Evolutionary conservation across 148 eudicot species (phyloP).

Genomic region (Arctostaphylos glauca): DNA sequence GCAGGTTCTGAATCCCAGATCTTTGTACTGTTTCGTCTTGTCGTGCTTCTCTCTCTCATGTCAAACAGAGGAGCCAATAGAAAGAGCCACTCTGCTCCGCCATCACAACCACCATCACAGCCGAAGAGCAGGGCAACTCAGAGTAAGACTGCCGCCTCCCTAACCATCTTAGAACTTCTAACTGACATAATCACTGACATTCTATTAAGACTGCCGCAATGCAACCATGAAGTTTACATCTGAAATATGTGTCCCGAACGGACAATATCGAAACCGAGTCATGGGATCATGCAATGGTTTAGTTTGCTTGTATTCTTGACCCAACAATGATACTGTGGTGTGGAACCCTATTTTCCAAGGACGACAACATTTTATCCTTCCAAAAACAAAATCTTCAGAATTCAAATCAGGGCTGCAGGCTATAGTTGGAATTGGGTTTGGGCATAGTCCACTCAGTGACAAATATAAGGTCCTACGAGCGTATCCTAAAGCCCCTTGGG

Average conservation of each 20-base stretch:
- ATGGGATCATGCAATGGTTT: background rate
- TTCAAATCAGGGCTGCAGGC: too few relatives aligned
- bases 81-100: too few relatives aligned
- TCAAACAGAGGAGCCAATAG: background rate
- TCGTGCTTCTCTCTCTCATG: too few relatives aligned
- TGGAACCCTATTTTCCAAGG: background rate
- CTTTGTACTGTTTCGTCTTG: too few relatives aligned
- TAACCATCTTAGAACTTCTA: background rate
- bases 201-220: background rate
- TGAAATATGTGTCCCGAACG: background rate
- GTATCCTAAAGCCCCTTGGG: background rate
- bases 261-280: background rate
- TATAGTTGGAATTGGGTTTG: background rate
- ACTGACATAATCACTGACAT: background rate
- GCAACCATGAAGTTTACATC: background rate
- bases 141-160: background rate
- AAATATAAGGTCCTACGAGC: background rate
- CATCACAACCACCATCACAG: too few relatives aligned
- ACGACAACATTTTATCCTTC: background rate
- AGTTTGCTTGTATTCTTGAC: background rate
- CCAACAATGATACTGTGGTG: background rate
- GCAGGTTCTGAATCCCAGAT: too few relatives aligned
- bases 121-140: background rate
- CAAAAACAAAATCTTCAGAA: background rate
- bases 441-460: background rate